A percentile compares a stretch with the other conserved stretches of the same genome.
phyloP scores from a whole-genome alignment of 768 basidiomycete species.

The Boletales sp. region DNA sequence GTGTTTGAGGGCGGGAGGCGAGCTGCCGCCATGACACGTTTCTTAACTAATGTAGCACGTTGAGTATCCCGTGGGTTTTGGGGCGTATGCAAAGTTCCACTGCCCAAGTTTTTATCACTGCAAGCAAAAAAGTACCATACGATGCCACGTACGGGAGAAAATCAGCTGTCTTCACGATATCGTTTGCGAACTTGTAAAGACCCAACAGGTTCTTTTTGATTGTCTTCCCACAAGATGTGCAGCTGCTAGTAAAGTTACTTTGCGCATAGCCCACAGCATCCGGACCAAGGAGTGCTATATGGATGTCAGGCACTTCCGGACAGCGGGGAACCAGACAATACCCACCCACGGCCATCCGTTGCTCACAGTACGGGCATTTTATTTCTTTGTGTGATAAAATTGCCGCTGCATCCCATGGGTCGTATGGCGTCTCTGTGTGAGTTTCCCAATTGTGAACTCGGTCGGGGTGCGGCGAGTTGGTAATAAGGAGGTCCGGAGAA shows the following conservation, averaged over 20 bases:
- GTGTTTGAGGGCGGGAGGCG: neutral
- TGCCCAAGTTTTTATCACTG: constrained; percentile 1
- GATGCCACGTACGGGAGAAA: constrained; percentile 30
- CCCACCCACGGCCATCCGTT: constrained; percentile 18
- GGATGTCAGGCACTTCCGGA: neutral
- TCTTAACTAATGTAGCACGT: constrained; percentile 25
- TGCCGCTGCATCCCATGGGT: neutral
- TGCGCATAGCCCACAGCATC: constrained; percentile 47
- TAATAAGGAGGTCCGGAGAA: constrained; percentile 6
- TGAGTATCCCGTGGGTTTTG: constrained; percentile 9
- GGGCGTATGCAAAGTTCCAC: constrained; percentile 33
- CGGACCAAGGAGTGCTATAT: constrained; percentile 36
- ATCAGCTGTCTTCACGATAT: constrained; percentile 23
- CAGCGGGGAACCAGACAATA: neutral
- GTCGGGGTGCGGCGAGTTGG: constrained; percentile 2
- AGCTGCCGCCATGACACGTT: neutral
- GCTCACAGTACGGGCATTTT: neutral
- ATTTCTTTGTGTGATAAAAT: neutral
- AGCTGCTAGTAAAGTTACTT: constrained; percentile 33
- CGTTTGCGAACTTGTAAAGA: constrained; percentile 36
- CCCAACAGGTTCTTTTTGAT: constrained; percentile 41
- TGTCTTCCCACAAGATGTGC: constrained; percentile 31
- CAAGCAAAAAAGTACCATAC: neutral
- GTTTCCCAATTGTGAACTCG: constrained; percentile 8
- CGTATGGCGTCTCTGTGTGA: constrained; percentile 2